These are phyloP conservation scores for Theobroma cacao DNA, from an alignment of 345 rosid species.

Conservation along the genomic window DNA sequence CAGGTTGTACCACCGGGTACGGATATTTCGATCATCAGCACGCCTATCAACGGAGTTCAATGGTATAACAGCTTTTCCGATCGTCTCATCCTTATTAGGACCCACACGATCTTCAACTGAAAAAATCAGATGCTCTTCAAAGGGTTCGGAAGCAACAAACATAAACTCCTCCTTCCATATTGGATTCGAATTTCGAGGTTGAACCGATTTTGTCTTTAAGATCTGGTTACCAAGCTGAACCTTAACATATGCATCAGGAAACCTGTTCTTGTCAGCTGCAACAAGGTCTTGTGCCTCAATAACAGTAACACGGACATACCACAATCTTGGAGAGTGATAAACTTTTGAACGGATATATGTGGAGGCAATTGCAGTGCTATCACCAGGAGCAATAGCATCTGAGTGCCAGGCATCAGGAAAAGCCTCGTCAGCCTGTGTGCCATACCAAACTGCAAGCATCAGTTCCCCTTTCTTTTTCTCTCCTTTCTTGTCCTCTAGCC, in stretches of 20 bases:
- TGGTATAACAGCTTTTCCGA: conserved; percentile 55
- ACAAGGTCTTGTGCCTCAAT: conserved; percentile 87
- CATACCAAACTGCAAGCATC: conserved; percentile 95
- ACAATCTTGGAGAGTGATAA: conserved; percentile 86
- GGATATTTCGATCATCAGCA: conserved; percentile 48
- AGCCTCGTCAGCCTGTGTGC: conserved; percentile 96
- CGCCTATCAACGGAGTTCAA: conserved; percentile 49
- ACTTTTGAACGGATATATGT: conserved; percentile 76
- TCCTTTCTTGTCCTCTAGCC: conserved; percentile 61
- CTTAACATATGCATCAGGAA: conserved; percentile 70
- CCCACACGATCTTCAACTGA: conserved; percentile 69
- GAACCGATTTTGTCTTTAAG: conserved; percentile 60
- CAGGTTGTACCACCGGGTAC: conserved; percentile 58
- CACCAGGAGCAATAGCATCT: conserved; percentile 58
- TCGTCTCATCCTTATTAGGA: conserved; percentile 63
- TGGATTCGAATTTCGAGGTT: conserved; percentile 52
- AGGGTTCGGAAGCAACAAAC: conserved; percentile 89
- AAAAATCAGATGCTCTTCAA: conserved; percentile 64
- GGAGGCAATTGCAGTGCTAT: conserved; percentile 41
- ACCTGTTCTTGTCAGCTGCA: conserved; percentile 49
- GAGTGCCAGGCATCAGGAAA: conserved; percentile 90
- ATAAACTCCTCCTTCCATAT: conserved; percentile 89
- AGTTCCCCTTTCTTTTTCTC: conserved; percentile 72
- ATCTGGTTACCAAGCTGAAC: conserved; percentile 66
- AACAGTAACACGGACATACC: conserved; percentile 84